These are phyloP conservation scores for Tolypocladium amazonense DNA, from an alignment of 2,329 filamentous ascomycete genomes.

Conservation along the genomic window DNA sequence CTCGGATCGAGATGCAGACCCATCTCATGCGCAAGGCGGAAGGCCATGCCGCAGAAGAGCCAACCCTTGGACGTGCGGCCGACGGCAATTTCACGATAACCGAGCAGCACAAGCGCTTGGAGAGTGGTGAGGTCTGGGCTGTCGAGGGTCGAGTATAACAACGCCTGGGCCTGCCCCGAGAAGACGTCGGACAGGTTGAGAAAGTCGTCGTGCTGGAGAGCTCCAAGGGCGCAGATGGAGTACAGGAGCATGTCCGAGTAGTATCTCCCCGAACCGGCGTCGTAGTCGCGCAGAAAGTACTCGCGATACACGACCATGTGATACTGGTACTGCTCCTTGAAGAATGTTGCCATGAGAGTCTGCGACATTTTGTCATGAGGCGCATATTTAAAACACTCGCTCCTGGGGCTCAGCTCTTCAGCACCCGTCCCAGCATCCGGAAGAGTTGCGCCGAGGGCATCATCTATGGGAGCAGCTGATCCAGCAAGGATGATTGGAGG, in stretches of 20 bases:
- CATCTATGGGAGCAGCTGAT: conserved; percentile 1
- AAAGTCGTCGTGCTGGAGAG: conserved; percentile 31
- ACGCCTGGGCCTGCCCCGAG: conserved; percentile 29
- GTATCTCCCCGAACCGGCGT: conserved; percentile 32
- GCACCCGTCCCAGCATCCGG: background rate
- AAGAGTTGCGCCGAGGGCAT: background rate
- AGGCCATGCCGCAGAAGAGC: conserved; percentile 42
- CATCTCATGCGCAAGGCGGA: conserved; percentile 40
- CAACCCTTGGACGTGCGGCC: conserved; percentile 38
- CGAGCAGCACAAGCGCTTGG: conserved; percentile 32
- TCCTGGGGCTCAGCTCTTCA: conserved; percentile 8
- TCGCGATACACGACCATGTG: conserved; percentile 40
- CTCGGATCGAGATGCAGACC: conserved; percentile 39
- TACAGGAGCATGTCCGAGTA: conserved; percentile 39
- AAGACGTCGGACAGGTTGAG: conserved; percentile 30
- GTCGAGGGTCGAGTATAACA: conserved; percentile 34
- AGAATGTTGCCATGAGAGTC: conserved; percentile 35
- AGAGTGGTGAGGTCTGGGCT: conserved; percentile 35
- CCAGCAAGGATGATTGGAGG: conserved; percentile 4
- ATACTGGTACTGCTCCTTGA: conserved; percentile 35
- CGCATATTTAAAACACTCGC: conserved; percentile 22
- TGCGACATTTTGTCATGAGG: conserved; percentile 33
- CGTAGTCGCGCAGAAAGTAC: conserved; percentile 39
- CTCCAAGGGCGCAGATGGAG: conserved; percentile 36
- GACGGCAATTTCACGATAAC: conserved; percentile 35